Evolutionary conservation across 2,329 filamentous ascomycete species (phyloP).

Genomic region (Byssoonygena ceratinophila): DNA sequence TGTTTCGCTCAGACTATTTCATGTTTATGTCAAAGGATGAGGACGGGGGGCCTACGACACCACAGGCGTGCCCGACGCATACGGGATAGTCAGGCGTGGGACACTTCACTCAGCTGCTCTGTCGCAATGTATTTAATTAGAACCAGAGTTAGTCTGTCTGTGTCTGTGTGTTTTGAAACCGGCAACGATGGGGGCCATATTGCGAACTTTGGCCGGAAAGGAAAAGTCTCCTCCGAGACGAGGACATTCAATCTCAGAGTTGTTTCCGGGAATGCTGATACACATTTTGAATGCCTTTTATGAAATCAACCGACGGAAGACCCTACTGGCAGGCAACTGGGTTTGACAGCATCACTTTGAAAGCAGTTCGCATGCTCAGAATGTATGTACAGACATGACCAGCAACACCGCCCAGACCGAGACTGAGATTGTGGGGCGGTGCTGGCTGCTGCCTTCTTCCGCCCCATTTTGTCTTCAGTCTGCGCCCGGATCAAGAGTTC

Average conservation of each 20-base stretch:
- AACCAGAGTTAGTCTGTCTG: not conserved
- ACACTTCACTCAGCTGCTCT: not conserved
- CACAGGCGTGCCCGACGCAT: not conserved
- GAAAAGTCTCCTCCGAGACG: too few relatives aligned
- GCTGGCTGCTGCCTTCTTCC: constrained; percentile 5
- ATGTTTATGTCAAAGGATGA: too few relatives aligned
- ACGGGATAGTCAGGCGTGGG: not conserved
- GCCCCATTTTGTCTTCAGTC: not conserved
- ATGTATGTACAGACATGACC: too few relatives aligned
- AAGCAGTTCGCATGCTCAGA: not conserved
- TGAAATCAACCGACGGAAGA: too few relatives aligned
- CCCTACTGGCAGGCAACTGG: not conserved
- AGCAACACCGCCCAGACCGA: not conserved
- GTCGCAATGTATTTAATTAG: not conserved
- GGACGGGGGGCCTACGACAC: constrained; percentile 4
- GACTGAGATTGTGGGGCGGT: constrained; percentile 6
- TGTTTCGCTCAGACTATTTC: too few relatives aligned
- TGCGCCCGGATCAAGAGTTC: constrained; percentile 2
- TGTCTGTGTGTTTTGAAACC: not conserved
- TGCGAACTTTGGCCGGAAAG: not conserved
- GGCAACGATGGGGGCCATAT: not conserved
- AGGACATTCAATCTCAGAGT: too few relatives aligned
- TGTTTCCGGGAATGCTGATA: too few relatives aligned
- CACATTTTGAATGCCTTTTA: too few relatives aligned
- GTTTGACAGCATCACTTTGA: constrained; percentile 5